Conservation (phyloP, 495 filamentous ascomycete genomes). For the Penicillium lividum region DNA sequence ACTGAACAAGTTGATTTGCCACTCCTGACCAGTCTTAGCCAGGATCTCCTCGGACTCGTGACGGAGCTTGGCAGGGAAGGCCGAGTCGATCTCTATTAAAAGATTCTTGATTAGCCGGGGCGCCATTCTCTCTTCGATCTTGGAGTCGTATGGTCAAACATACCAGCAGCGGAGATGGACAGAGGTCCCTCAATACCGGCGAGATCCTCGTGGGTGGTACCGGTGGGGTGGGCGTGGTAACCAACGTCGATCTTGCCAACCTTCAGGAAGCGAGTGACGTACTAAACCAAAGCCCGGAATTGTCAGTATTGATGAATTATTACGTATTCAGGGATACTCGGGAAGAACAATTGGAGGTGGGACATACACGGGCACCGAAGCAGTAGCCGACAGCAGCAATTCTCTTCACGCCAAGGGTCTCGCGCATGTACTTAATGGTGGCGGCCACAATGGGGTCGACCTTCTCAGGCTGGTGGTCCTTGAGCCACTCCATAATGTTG, state of each 20-base stretch:
- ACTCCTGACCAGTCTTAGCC: constrained; percentile 62
- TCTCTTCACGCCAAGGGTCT: constrained; percentile 60
- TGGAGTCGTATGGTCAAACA: constrained; percentile 14
- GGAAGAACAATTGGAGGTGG: not conserved
- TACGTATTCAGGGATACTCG: not conserved
- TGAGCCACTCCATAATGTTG: constrained; percentile 61
- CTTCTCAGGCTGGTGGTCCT: constrained; percentile 53
- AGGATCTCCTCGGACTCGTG: constrained; percentile 61
- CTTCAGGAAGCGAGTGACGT: constrained; percentile 47
- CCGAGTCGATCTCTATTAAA: constrained; percentile 64
- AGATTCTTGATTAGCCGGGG: constrained; percentile 16
- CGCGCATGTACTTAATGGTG: constrained; percentile 59
- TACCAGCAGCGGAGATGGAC: constrained; percentile 73
- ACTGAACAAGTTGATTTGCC: constrained; percentile 80
- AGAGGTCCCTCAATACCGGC: constrained; percentile 68
- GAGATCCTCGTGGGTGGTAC: constrained; percentile 76
- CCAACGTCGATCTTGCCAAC: constrained; percentile 60
- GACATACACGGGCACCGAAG: constrained; percentile 47
- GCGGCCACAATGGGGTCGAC: constrained; percentile 67
- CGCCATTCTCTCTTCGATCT: not conserved
- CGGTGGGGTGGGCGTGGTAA: constrained; percentile 75
- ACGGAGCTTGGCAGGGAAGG: constrained; percentile 77
- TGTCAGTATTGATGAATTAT: not conserved
- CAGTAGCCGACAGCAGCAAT: constrained; percentile 61
- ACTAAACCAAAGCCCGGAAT: constrained; percentile 21